Percentiles rank a stretch among this genome's conserved stretches.
phyloP scores from a whole-genome alignment of 352 stramenopile species.

The Phytophthora megakarya region DNA sequence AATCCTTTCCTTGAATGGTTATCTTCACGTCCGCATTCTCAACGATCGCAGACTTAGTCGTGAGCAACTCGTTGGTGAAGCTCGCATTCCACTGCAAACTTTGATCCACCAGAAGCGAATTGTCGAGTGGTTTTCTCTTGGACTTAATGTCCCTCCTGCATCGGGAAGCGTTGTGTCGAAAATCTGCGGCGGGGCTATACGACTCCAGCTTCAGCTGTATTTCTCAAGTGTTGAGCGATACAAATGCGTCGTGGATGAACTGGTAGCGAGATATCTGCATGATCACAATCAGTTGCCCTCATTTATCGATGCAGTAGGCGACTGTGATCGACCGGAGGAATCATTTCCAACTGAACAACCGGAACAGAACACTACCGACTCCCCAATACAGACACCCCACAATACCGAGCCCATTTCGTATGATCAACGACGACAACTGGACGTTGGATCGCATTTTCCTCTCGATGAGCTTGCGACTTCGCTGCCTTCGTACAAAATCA shows the following conservation, averaged over 20 bases:
- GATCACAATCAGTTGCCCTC: constrained; percentile 59
- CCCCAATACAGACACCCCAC: constrained; percentile 5
- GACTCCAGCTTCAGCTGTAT: constrained; percentile 64
- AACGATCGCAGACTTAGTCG: constrained; percentile 74
- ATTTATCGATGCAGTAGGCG: constrained; percentile 55
- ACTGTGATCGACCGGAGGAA: constrained; percentile 12
- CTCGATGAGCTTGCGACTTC: constrained; percentile 35
- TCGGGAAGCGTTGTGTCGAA: constrained; percentile 28
- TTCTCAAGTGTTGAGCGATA: constrained; percentile 66
- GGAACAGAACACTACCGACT: constrained; percentile 34
- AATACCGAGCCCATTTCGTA: constrained; percentile 13
- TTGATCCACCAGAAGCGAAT: constrained; percentile 69
- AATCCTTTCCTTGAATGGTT: constrained; percentile 68
- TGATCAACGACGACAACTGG: constrained; percentile 17
- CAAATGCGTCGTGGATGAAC: constrained; percentile 65
- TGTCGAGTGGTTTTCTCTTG: constrained; percentile 64
- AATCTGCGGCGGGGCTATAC: constrained; percentile 46
- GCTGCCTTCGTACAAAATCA: constrained; percentile 17
- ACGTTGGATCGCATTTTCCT: constrained; percentile 30
- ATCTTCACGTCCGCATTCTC: constrained; percentile 64
- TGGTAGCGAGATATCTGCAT: constrained; percentile 59
- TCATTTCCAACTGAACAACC: constrained; percentile 33
- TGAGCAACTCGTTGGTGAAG: constrained; percentile 74
- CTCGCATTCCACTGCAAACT: constrained; percentile 58
- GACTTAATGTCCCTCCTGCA: constrained; percentile 31